phyloP scores from a whole-genome alignment of 1,284 basidiomycete species.

The Trichosporon faecale region DNA sequence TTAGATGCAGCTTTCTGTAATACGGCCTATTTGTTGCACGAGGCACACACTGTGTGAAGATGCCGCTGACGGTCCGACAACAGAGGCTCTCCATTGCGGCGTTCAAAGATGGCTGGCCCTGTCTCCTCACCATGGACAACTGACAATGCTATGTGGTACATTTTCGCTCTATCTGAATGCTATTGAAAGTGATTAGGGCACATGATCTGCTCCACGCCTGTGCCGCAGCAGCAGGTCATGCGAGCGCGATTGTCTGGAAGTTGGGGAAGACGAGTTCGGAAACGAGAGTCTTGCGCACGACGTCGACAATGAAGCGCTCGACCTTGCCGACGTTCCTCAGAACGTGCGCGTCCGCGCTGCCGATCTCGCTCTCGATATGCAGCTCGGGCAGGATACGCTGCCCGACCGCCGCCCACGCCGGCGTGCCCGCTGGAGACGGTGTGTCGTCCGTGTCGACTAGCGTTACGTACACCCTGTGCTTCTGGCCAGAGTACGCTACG shows the following conservation, averaged over 20 bases:
- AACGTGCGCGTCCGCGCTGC: slow-evolving; percentile 92
- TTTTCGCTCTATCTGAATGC: neutral
- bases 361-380: slow-evolving; percentile 93
- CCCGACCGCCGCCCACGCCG: slow-evolving; percentile 59
- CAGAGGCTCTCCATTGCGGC: neutral
- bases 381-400: slow-evolving; percentile 84
- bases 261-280: slow-evolving; percentile 92
- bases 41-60: neutral
- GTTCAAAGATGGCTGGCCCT: neutral
- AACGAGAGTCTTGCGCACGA: slow-evolving; percentile 88
- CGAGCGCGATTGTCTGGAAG: slow-evolving; percentile 69
- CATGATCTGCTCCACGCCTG: neutral
- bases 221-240: neutral
- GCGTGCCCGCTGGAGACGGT: neutral
- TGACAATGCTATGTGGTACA: neutral
- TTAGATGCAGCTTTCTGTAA: slow-evolving; percentile 5
- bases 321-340: slow-evolving; percentile 95
- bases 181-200: neutral
- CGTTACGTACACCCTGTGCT: slow-evolving; percentile 75
- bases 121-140: too few relatives aligned
- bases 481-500: slow-evolving; percentile 82
- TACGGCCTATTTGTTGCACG: neutral
- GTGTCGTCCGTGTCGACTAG: slow-evolving; percentile 61
- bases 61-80: too few relatives aligned
- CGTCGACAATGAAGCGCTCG: slow-evolving; percentile 91